Evolutionary conservation across 2,329 filamentous ascomycete species (phyloP), one percentile per base, ranked within the genome.

Genomic region (Sclerotinia borealis): DNA sequence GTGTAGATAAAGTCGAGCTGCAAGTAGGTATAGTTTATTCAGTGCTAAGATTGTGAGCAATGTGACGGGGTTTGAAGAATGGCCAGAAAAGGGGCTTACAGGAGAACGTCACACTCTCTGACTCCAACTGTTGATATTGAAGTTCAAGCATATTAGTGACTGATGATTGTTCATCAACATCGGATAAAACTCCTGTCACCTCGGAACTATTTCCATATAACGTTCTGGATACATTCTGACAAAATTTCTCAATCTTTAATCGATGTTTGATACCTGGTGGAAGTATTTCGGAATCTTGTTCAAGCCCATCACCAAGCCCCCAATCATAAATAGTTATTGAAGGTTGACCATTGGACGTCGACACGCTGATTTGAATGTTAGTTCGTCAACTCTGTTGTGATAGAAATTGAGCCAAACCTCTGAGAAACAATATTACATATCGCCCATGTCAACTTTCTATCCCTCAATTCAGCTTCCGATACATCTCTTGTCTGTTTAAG

Each of bases 351-450:
- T 87, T 85, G n/a, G 85, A 84, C n/a, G 85, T 88, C 19, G 84
- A 84, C 64, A 88, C 84, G 59, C 83, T 85, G 10, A 9, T 34
- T 22, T 0, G 9, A 34, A 37, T 13, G 10, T 62, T 25, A 56
- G 29, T 48, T 29, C 1, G 19, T 25, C 31, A 37, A 15, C 11
- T 9, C 5, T 1, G 5, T 22, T 22, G 17, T 27, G 3, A n/a
- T 15, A 27, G 9, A 10, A 19, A 7, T 37, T 5, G 17, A 56
- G 13, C 1, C 25, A 47, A 48, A 84, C 83, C 84, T 83, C 69
- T 89, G 85, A 22, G 85, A 85, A 56, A 88, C 85, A 66, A 87
- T 83, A 70, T 89, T 89, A 75, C 86, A 87, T 31, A 85, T 81
- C 2, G 84, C 85, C 86, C 86, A 89, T 2, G 86, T 89, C 67